A percentile compares a stretch with the other conserved stretches of the same genome.
Conservation (phyloP, 305 asterid species). For the Solanum hybrid region DNA sequence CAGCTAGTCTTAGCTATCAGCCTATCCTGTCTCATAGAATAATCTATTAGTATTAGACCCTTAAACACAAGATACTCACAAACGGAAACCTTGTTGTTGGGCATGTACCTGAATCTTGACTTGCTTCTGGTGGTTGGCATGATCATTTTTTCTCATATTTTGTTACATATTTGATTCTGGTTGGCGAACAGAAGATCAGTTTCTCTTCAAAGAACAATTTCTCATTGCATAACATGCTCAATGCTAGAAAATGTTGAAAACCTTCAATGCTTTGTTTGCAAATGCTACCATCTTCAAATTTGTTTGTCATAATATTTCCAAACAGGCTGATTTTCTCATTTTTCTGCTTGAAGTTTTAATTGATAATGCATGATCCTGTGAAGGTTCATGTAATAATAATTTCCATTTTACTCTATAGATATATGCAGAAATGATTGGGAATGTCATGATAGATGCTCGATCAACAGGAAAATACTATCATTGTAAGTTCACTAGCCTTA, state of each 20-base stretch:
- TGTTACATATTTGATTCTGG: not conserved
- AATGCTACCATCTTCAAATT: not conserved
- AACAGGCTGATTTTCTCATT: not conserved
- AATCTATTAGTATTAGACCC: not conserved
- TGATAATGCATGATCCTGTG: not conserved
- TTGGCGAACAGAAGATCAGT: not conserved
- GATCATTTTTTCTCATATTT: not conserved
- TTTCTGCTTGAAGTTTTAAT: not conserved
- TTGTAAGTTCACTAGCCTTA: conserved; percentile 40
- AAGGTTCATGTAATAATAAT: conserved; percentile 5
- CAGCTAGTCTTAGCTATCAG: not conserved
- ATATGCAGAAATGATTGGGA: conserved; percentile 95
- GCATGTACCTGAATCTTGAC: not conserved
- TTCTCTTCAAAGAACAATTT: not conserved
- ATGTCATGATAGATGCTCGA: conserved; percentile 97
- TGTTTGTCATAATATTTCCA: not conserved
- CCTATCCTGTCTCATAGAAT: not conserved
- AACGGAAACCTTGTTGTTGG: not conserved
- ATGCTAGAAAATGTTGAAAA: not conserved
- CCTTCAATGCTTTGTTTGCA: not conserved
- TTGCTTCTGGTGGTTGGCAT: not conserved
- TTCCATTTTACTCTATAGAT: conserved; percentile 40
- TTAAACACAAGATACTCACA: not conserved
- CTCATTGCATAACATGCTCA: not conserved
- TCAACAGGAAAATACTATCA: conserved; percentile 98